A percentile compares a stretch with the other conserved stretches of the same genome.
phyloP scores from a whole-genome alignment of 768 basidiomycete species.

The Naganishia friedmannii region DNA sequence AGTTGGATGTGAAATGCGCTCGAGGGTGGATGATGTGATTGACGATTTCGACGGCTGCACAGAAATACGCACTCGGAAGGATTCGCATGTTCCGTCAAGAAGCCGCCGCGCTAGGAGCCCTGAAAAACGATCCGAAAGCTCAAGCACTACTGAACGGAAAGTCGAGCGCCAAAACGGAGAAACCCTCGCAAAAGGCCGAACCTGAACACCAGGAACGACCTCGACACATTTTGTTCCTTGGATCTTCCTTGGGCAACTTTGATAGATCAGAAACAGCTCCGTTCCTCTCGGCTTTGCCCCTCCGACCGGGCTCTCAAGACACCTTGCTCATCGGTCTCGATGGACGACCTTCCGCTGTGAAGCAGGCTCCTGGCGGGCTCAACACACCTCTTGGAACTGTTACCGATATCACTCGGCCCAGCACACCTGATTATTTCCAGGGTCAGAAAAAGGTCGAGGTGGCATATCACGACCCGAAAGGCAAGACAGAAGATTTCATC shows the following conservation, averaged over 20 bases:
- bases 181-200: not conserved
- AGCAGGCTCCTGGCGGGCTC: not conserved
- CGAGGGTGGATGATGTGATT: not conserved
- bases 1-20: constrained; percentile 19
- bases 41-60: not conserved
- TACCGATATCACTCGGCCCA: constrained; percentile 12
- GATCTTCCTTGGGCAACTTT: constrained; percentile 91
- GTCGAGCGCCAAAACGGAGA: not conserved
- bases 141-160: constrained; percentile 1
- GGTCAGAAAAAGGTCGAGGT: constrained; percentile 66
- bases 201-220: constrained; percentile 49
- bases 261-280: constrained; percentile 63
- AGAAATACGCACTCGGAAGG: constrained; percentile 63
- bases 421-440: constrained; percentile 51
- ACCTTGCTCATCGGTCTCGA: constrained; percentile 89
- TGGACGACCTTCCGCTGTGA: constrained; percentile 57
- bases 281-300: constrained; percentile 75
- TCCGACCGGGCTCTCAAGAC: constrained; percentile 65
- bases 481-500: constrained; percentile 71
- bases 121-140: constrained; percentile 11
- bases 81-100: constrained; percentile 54
- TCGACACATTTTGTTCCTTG: constrained; percentile 83
- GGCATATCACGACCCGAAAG: constrained; percentile 81
- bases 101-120: constrained; percentile 47
- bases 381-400: constrained; percentile 11